Base-by-base conservation (phyloP, 306 rosid genomes). In the Psophocarpus tetragonolobus region DNA sequence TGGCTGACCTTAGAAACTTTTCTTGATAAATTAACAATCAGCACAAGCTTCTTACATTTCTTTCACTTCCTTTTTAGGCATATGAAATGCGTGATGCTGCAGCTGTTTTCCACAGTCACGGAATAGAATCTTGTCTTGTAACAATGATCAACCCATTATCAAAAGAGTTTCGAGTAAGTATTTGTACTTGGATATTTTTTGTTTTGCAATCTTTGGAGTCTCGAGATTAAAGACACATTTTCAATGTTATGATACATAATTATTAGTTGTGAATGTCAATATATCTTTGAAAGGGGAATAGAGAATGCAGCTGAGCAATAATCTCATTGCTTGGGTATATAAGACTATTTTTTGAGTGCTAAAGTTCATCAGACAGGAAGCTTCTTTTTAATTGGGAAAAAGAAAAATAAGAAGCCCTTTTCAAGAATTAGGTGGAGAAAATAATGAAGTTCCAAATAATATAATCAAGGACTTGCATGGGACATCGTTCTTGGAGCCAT, bases 41-140 rank as follows among this genome's bases (percentile, higher is more conserved):
- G 58, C 39, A 26, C 6, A 33, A n/a, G n/a, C 30, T 30, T 71
- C 51, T 32, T 23, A 26, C 17, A 63, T 39, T 50, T 74, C 57
- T 77, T 79, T 82, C 54, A 20, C 74, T 39, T 76, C 21, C 67
- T 71, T 75, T 78, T 45, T 79, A 95, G 97, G 97, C 97, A 69
- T 95, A 91, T 86, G 89, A 91, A 69, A 85, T 84, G 91, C 86
- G 93, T 63, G 81, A 87, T 69, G 96, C 97, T 44, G 97, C 92
- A 68, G 97, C 98, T 82, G 93, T 92, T 78, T 86, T 89, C 71
- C 97, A 92, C 73, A 92, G 97, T 86, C 97, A 95, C 38, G 97
- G 97, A 77, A 86, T 92, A 5, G 97, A 95, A 81, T 91, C 97
- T 72, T 95, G 99, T 80, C 92, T 92, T 38, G 94, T 79, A 68